A percentile compares a stretch with the other conserved stretches of the same genome.
Evolutionary conservation across 2,329 filamentous ascomycete species (phyloP).

Genomic region (Calonectria crousiana): DNA sequence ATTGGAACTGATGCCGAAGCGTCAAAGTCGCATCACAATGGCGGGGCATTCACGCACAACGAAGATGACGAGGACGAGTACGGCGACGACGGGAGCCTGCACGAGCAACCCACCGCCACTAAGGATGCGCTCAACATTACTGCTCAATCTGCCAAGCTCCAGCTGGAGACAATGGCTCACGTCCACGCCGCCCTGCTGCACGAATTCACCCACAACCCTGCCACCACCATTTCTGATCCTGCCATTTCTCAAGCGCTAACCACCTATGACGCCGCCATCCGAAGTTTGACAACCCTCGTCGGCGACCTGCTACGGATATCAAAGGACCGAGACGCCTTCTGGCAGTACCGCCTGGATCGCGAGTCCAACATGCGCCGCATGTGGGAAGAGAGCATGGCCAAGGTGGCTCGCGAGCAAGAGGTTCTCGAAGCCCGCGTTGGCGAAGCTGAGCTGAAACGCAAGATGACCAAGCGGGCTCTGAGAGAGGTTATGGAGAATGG

Average conservation of each 20-base stretch:
- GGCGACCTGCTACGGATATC: slow-evolving; percentile 92
- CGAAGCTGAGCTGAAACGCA: slow-evolving; percentile 90
- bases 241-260: slow-evolving; percentile 81
- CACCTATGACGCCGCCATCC: slow-evolving; percentile 91
- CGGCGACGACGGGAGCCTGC: slow-evolving; percentile 79
- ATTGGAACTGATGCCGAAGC: slow-evolving; percentile 58
- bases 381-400: slow-evolving; percentile 99
- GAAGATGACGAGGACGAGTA: slow-evolving; percentile 84
- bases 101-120: slow-evolving; percentile 77
- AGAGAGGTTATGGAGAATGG: slow-evolving; percentile 81
- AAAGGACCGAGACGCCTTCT: slow-evolving; percentile 93
- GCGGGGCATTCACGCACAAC: slow-evolving; percentile 50
- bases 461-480: slow-evolving; percentile 88
- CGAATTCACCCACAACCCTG: slow-evolving; percentile 76
- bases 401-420: slow-evolving; percentile 95
- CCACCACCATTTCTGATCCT: slow-evolving; percentile 79
- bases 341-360: slow-evolving; percentile 93
- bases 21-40: slow-evolving; percentile 52
- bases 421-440: slow-evolving; percentile 88
- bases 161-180: slow-evolving; percentile 89
- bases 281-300: slow-evolving; percentile 86
- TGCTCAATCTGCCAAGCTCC: slow-evolving; percentile 91
- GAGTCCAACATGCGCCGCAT: slow-evolving; percentile 92
- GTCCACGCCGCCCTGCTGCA: slow-evolving; percentile 85
- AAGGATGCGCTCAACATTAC: slow-evolving; percentile 98